These are phyloP conservation scores for Stevia rebaudiana DNA, from an alignment of 140 eudicot genomes.

Conservation along the genomic window DNA sequence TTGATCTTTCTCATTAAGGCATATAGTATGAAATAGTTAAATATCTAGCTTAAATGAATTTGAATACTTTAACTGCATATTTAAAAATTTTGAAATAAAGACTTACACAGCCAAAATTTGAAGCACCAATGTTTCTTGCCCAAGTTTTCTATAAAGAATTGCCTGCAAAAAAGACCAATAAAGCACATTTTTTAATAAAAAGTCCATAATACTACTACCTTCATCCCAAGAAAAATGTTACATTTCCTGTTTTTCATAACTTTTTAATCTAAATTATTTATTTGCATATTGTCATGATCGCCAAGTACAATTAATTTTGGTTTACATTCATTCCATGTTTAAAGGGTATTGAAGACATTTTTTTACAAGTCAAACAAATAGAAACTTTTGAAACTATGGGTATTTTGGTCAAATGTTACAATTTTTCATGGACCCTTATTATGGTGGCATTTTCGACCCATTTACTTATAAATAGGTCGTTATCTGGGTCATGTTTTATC, in stretches of 20 bases:
- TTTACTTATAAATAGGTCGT: not conserved
- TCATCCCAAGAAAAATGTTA: not conserved
- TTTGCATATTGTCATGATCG: not conserved
- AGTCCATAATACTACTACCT: not conserved
- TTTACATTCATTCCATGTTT: not conserved
- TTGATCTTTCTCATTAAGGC: not conserved
- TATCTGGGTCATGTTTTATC: not conserved
- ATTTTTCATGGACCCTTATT: not conserved
- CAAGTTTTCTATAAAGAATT: slow-evolving; percentile 82
- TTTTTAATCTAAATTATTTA: not conserved
- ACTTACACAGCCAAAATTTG: slow-evolving; percentile 93
- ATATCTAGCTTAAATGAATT: not conserved
- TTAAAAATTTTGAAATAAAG: not conserved
- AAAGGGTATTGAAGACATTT: slow-evolving; percentile 11
- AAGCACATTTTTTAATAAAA: slow-evolving; percentile 14
- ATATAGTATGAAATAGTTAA: not conserved
- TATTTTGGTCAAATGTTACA: not conserved
- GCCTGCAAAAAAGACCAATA: slow-evolving; percentile 52
- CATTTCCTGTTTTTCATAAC: not conserved
- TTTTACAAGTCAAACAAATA: not conserved
- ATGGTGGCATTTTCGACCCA: not conserved
- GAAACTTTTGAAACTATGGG: slow-evolving; percentile 1
- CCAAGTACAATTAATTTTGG: not conserved
- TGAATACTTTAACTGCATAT: not conserved
- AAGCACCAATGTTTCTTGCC: slow-evolving; percentile 87